phyloP scores from a whole-genome alignment of 75 land plant genomes.

The Isoetes taiwanensis region DNA sequence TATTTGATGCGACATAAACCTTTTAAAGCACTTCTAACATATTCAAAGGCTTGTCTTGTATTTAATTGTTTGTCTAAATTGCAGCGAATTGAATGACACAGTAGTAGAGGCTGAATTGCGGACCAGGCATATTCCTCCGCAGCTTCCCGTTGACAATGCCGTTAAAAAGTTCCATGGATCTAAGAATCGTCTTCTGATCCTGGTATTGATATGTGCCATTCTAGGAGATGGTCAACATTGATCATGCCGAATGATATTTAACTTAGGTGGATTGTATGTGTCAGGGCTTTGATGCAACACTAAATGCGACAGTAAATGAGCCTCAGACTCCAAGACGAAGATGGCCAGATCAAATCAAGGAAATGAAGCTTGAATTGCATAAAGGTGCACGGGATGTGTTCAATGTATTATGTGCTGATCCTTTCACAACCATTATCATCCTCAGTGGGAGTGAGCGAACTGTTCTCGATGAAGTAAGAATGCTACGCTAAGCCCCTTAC shows the following conservation, averaged over 20 bases:
- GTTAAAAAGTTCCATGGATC: neutral
- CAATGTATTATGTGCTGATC: neutral
- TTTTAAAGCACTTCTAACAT: neutral
- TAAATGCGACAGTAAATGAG: neutral
- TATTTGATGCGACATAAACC: no score
- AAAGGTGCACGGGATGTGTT: neutral
- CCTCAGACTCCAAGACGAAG: no score
- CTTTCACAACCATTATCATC: neutral
- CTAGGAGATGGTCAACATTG: neutral
- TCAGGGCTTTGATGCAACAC: conserved; percentile 4
- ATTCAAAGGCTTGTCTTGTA: neutral
- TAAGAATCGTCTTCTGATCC: neutral
- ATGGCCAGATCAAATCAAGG: neutral
- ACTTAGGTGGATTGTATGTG: neutral
- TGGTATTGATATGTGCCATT: neutral
- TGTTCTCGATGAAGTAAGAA: neutral
- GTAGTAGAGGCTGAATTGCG: conserved; percentile 1
- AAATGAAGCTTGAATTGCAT: neutral
- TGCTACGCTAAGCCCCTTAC: neutral
- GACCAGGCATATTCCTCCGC: neutral
- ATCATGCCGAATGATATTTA: neutral
- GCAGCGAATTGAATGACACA: conserved; percentile 1
- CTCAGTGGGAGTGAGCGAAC: conserved; percentile 6
- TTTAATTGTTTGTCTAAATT: no score
- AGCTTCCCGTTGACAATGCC: neutral